Evolutionary conservation across 192 early-diverging fungal genomes (phyloP).

Genomic region (Diversispora epigaea): DNA sequence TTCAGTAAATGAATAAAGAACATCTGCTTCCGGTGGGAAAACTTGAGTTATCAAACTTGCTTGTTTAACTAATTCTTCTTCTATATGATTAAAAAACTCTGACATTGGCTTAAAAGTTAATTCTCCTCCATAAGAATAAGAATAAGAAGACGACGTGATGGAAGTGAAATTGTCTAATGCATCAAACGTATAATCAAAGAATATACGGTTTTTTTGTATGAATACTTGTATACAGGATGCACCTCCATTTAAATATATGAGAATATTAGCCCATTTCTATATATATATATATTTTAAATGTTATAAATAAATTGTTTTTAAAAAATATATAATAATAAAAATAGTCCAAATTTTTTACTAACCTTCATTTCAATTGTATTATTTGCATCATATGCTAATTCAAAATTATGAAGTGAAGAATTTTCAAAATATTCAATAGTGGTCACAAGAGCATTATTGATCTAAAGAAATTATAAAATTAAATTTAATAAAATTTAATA

Average conservation of each 20-base stretch:
- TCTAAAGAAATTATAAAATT: constrained; percentile 34
- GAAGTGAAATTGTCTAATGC: constrained; percentile 58
- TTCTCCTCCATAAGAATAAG: not conserved
- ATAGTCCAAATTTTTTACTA: constrained; percentile 13
- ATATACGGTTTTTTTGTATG: constrained; percentile 83
- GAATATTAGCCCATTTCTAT: constrained; percentile 64
- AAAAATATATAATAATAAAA: too few relatives aligned
- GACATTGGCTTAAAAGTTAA: constrained; percentile 40
- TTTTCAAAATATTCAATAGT: constrained; percentile 80
- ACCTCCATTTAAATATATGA: constrained; percentile 74
- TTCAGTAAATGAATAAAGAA: constrained; percentile 68
- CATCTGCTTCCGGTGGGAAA: constrained; percentile 68
- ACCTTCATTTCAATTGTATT: constrained; percentile 67
- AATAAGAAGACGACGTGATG: not conserved
- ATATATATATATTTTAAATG: too few relatives aligned
- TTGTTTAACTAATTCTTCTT: constrained; percentile 68
- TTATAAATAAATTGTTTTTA: too few relatives aligned
- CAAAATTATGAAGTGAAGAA: constrained; percentile 71
- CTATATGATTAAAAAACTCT: constrained; percentile 67
- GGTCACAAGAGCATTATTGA: constrained; percentile 58
- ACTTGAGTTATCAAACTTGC: constrained; percentile 62
- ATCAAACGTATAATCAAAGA: constrained; percentile 72
- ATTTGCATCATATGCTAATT: constrained; percentile 69
- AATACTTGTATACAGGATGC: constrained; percentile 68
- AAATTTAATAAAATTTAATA: not conserved